phyloP scores from a whole-genome alignment of 1,284 basidiomycete species.

The Takashimella tepidaria region DNA sequence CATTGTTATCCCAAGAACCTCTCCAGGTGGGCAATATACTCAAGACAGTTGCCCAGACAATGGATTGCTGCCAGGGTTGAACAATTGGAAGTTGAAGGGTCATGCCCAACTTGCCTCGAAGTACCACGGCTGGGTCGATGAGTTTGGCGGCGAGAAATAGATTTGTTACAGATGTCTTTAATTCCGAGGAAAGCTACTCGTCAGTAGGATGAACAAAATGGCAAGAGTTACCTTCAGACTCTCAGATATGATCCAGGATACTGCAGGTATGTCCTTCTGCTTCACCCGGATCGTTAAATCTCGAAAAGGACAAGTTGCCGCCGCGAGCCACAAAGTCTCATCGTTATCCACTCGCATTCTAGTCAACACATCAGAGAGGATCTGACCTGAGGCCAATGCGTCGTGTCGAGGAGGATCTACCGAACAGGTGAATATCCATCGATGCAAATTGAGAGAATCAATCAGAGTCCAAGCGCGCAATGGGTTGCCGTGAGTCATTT shows the following conservation, averaged over 20 bases:
- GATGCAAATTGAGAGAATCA: conserved; percentile 62
- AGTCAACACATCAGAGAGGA: conserved; percentile 56
- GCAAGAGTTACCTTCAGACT: conserved; percentile 58
- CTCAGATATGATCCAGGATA: conserved; percentile 70
- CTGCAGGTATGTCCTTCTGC: conserved; percentile 60
- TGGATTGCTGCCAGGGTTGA: conserved; percentile 59
- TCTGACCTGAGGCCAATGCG: conserved; percentile 57
- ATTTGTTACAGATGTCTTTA: conserved; percentile 67
- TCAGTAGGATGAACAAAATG: neutral
- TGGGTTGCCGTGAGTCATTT: conserved; percentile 80
- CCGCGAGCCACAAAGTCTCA: conserved; percentile 60
- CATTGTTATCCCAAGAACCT: conserved; percentile 50
- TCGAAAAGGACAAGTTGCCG: conserved; percentile 62
- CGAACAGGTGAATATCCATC: conserved; percentile 62
- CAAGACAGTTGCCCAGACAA: conserved; percentile 69
- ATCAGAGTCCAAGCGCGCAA: conserved; percentile 69
- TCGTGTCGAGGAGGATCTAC: conserved; percentile 48
- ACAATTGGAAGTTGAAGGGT: conserved; percentile 27
- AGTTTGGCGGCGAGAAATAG: conserved; percentile 60
- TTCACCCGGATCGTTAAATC: conserved; percentile 58
- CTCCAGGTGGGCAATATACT: conserved; percentile 61
- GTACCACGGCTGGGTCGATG: conserved; percentile 55
- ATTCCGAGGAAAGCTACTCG: conserved; percentile 63
- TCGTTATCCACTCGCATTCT: conserved; percentile 10
- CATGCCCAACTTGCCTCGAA: conserved; percentile 36